phyloP scores from a whole-genome alignment of 306 rosid genomes.

The Quercus gilva region DNA sequence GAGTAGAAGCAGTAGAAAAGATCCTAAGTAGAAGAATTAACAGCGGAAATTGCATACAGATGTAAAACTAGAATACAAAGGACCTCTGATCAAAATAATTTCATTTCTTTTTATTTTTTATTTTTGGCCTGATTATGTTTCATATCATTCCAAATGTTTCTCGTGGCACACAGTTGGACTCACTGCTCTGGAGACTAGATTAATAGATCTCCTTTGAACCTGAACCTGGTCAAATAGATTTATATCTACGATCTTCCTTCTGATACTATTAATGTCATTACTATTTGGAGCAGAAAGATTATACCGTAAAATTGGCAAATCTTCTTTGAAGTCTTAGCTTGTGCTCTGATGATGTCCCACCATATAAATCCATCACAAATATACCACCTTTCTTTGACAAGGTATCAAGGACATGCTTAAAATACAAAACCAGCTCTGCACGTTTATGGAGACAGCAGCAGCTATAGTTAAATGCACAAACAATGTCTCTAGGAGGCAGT shows the following conservation, averaged over 20 bases:
- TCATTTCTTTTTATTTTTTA: background rate
- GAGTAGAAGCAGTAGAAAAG: background rate
- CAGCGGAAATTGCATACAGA: background rate
- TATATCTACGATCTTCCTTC: constrained; percentile 14
- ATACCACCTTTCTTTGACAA: constrained; percentile 81
- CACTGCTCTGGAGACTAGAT: background rate
- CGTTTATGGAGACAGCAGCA: constrained; percentile 93
- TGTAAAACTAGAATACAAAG: background rate
- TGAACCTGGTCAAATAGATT: background rate
- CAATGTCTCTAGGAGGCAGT: constrained; percentile 67
- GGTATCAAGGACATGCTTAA: constrained; percentile 61
- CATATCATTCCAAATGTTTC: background rate
- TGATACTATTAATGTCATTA: constrained; percentile 3
- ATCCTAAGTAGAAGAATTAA: constrained; percentile 8
- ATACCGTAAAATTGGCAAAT: constrained; percentile 86
- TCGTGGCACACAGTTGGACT: background rate
- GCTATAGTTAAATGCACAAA: constrained; percentile 93
- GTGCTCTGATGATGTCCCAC: constrained; percentile 86
- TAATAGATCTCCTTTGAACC: background rate
- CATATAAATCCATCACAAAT: constrained; percentile 92
- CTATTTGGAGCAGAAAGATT: constrained; percentile 12
- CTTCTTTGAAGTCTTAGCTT: constrained; percentile 78
- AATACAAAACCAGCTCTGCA: constrained; percentile 71
- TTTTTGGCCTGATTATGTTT: background rate
- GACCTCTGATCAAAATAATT: background rate